Percentiles rank a stretch among this genome's conserved stretches.
Evolutionary conservation across 2,329 filamentous ascomycete species (phyloP).

Genomic region (Neurospora sp.): DNA sequence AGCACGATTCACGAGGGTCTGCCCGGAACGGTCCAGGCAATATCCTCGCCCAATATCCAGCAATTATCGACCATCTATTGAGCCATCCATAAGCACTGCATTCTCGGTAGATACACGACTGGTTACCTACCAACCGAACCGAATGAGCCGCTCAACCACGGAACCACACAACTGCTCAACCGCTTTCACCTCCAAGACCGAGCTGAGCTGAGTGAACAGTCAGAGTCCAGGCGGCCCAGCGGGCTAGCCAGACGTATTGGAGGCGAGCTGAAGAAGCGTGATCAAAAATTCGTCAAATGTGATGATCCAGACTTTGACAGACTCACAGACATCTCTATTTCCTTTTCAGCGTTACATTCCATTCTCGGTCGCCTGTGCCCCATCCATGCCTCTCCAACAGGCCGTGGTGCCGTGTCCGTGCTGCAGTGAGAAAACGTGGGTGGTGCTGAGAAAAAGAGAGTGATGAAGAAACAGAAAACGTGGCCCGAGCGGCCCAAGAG

Average conservation of each 20-base stretch:
- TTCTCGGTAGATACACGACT: neutral
- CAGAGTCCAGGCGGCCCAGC: neutral
- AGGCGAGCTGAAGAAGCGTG: neutral
- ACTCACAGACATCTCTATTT: neutral
- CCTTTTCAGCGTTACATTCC: neutral
- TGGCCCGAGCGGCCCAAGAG: neutral
- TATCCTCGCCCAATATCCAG: neutral
- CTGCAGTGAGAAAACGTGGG: neutral
- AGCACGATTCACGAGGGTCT: neutral
- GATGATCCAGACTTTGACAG: neutral
- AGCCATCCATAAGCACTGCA: neutral
- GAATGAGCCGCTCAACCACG: neutral
- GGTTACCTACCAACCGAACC: neutral
- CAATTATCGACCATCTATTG: neutral
- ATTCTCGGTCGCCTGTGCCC: neutral
- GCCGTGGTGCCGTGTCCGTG: neutral
- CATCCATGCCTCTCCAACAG: neutral
- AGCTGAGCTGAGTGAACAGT: neutral
- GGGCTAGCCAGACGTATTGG: neutral
- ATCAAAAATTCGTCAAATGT: neutral
- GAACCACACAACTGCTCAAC: neutral
- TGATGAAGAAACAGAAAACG: neutral
- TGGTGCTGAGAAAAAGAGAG: neutral
- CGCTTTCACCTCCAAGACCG: neutral
- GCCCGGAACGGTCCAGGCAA: neutral